Conservation (phyloP, 192 early-diverging fungal genomes). For the Coemansia sp. region DNA sequence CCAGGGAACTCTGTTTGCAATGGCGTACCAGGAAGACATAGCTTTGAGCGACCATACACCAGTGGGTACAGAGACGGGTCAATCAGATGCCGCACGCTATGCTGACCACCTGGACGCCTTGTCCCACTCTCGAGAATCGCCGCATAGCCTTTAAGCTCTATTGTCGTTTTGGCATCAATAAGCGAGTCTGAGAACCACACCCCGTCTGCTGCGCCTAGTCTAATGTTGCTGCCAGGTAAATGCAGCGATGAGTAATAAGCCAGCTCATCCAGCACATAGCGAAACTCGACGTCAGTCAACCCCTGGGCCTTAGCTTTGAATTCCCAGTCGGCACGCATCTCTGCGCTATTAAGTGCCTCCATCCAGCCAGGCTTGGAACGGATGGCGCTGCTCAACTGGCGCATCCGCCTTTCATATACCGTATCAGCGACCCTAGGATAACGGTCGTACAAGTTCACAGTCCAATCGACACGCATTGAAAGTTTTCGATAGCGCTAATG, state of each 20-base stretch:
- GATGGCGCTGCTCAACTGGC: slow-evolving; percentile 38
- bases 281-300: slow-evolving; percentile 41
- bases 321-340: slow-evolving; percentile 22
- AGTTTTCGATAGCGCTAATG: not conserved
- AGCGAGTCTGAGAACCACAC: slow-evolving; percentile 44
- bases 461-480: not conserved
- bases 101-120: slow-evolving; percentile 47
- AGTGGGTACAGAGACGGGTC: slow-evolving; percentile 57
- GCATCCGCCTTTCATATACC: slow-evolving; percentile 22
- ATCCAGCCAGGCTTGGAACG: slow-evolving; percentile 53
- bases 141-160: slow-evolving; percentile 1
- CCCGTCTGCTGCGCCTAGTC: slow-evolving; percentile 28
- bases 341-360: slow-evolving; percentile 14
- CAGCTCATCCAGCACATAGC: slow-evolving; percentile 51
- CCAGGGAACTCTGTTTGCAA: slow-evolving; percentile 16
- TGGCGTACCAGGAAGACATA: slow-evolving; percentile 13
- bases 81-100: slow-evolving; percentile 53
- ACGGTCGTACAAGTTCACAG: not conserved
- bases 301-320: slow-evolving; percentile 15
- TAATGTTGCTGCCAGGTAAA: slow-evolving; percentile 12
- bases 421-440: not conserved
- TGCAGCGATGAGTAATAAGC: slow-evolving; percentile 28
- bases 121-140: not conserved
- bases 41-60: slow-evolving; percentile 15
- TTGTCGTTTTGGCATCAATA: slow-evolving; percentile 11